phyloP scores from a whole-genome alignment of 805 yeast genomes.

The Ogataea kodamae region DNA sequence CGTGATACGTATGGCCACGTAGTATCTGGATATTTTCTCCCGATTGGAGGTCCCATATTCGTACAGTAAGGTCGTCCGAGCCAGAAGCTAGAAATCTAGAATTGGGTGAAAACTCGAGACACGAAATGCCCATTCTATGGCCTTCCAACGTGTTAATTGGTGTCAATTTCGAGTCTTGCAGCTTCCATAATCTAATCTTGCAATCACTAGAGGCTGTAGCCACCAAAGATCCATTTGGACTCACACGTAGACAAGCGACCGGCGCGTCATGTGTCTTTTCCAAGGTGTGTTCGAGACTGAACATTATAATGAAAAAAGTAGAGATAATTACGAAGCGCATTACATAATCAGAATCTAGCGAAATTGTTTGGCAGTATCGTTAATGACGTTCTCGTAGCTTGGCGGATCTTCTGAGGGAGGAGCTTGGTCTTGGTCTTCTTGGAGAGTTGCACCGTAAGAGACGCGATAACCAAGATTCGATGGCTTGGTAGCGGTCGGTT shows the following conservation, averaged over 20 bases:
- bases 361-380: slow-evolving; percentile 31
- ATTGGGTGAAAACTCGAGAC: slow-evolving; percentile 75
- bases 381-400: slow-evolving; percentile 36
- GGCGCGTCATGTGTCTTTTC: slow-evolving; percentile 10
- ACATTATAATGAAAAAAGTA: slow-evolving; percentile 2
- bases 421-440: slow-evolving; percentile 1
- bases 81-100: slow-evolving; percentile 72
- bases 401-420: slow-evolving; percentile 33
- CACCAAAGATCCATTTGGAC: slow-evolving; percentile 55
- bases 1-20: slow-evolving; percentile 81
- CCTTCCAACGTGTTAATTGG: slow-evolving; percentile 40
- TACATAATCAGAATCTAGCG: slow-evolving; percentile 8
- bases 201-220: slow-evolving; percentile 62
- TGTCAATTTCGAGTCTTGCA: slow-evolving; percentile 31
- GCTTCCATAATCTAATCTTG: slow-evolving; percentile 56
- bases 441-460: slow-evolving; percentile 20
- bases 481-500: slow-evolving; percentile 5
- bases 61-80: slow-evolving; percentile 78
- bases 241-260: slow-evolving; percentile 50
- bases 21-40: slow-evolving; percentile 51
- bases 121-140: slow-evolving; percentile 71
- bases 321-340: background rate
- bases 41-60: slow-evolving; percentile 61
- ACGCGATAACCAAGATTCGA: slow-evolving; percentile 10
- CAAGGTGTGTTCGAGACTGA: slow-evolving; percentile 11